These are phyloP conservation scores for Xerocomus amazonicus DNA, from an alignment of 1,284 basidiomycete genomes.

Conservation along the genomic window DNA sequence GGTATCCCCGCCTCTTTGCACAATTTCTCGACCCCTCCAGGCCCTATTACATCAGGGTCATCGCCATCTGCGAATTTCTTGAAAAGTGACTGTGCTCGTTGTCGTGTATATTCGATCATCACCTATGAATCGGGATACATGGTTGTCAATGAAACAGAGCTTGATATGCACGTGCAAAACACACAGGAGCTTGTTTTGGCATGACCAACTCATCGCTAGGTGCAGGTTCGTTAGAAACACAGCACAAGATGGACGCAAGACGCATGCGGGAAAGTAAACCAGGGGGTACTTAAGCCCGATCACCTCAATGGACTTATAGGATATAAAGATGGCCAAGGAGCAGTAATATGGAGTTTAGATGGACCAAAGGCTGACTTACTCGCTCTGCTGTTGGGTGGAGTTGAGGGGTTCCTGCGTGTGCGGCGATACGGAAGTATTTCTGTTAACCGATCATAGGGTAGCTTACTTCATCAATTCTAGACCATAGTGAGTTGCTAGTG, in stretches of 20 bases:
- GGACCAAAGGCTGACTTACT: conserved; percentile 31
- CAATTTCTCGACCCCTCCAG: conserved; percentile 63
- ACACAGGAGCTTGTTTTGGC: conserved; percentile 22
- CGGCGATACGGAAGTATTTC: conserved; percentile 14
- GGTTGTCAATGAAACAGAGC: neutral
- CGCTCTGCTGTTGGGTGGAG: conserved; percentile 22
- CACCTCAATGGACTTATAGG: conserved; percentile 15
- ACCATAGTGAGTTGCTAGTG: neutral
- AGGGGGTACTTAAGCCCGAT: conserved; percentile 17
- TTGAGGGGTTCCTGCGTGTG: conserved; percentile 27
- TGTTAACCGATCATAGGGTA: conserved; percentile 11
- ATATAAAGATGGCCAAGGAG: conserved; percentile 9
- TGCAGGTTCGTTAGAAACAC: conserved; percentile 46
- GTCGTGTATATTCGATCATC: conserved; percentile 46
- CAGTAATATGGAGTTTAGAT: conserved; percentile 13
- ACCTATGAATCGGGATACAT: conserved; percentile 6
- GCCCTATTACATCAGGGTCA: conserved; percentile 53
- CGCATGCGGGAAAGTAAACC: conserved; percentile 39
- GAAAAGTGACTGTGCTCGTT: conserved; percentile 56
- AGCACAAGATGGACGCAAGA: conserved; percentile 50
- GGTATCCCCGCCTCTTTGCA: conserved; percentile 63
- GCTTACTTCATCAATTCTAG: conserved; percentile 35
- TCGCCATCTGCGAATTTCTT: conserved; percentile 59
- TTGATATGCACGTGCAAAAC: conserved; percentile 7
- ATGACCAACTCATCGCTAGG: conserved; percentile 44